phyloP scores from a whole-genome alignment of 352 stramenopile species.

The Pythium apleroticum region DNA sequence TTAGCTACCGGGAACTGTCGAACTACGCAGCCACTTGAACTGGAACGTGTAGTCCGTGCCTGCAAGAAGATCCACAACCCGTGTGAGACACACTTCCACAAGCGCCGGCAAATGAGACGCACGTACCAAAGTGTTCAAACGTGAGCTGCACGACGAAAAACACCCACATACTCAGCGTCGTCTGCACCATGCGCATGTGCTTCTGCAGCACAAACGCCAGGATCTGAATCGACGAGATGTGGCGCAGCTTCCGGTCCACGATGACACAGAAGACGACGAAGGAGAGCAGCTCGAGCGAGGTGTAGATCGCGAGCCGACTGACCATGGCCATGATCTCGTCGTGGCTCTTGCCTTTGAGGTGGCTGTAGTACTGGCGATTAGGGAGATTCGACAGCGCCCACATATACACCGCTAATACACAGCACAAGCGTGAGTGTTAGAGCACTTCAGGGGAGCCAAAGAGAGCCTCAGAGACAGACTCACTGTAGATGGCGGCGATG shows the following conservation, averaged over 20 bases:
- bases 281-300: neutral
- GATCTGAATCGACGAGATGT: neutral
- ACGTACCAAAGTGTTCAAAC: conserved; percentile 6
- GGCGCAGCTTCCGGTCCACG: neutral
- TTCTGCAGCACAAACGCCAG: conserved; percentile 2
- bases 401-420: neutral
- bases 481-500: conserved; percentile 20
- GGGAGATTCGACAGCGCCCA: neutral
- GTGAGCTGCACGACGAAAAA: neutral
- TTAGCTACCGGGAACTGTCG: too few relatives aligned
- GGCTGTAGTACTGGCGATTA: neutral
- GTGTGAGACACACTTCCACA: too few relatives aligned
- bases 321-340: neutral
- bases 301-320: neutral
- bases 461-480: too few relatives aligned
- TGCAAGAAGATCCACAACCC: too few relatives aligned
- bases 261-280: neutral
- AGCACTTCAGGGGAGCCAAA: too few relatives aligned
- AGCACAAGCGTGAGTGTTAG: neutral
- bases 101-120: too few relatives aligned
- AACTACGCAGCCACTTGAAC: neutral
- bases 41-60: neutral
- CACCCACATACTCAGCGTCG: conserved; percentile 4
- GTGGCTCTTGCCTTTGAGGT: neutral
- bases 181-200: neutral